Evolutionary conservation across 495 filamentous ascomycete genomes (phyloP).

Genomic region (Cenococcum geophilum): DNA sequence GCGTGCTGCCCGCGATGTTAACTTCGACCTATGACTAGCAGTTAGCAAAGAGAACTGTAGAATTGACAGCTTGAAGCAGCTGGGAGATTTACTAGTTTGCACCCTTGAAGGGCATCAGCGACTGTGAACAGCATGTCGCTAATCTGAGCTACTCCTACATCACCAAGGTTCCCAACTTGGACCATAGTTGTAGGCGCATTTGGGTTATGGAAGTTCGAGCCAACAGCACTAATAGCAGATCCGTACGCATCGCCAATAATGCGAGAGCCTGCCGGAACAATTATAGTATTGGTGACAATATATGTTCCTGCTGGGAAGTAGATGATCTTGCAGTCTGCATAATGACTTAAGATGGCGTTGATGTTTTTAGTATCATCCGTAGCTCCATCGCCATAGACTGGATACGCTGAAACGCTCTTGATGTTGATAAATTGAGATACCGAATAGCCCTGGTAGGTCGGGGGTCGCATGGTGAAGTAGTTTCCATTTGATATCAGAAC

Average conservation of each 20-base stretch:
- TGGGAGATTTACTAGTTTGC: conserved; percentile 48
- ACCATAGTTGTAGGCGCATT: conserved; percentile 2
- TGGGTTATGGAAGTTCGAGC: conserved; percentile 3
- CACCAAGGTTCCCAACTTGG: conserved; percentile 9
- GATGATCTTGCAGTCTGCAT: conserved; percentile 58
- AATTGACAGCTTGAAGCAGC: not conserved
- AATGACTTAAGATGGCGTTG: conserved; percentile 60
- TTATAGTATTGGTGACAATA: conserved; percentile 73
- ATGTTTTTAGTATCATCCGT: conserved; percentile 67
- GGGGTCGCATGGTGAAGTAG: conserved; percentile 61
- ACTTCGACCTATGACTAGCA: conserved; percentile 55
- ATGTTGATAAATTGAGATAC: conserved; percentile 62
- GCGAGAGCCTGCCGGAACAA: conserved; percentile 68
- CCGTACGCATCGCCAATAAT: conserved; percentile 83
- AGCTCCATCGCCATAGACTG: conserved; percentile 60
- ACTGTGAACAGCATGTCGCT: conserved; percentile 48
- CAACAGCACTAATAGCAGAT: conserved; percentile 3
- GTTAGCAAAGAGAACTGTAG: not conserved
- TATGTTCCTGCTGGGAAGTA: conserved; percentile 93
- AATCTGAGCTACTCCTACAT: conserved; percentile 13
- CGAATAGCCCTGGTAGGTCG: conserved; percentile 62
- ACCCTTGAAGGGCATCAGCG: conserved; percentile 47
- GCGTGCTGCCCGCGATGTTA: conserved; percentile 59
- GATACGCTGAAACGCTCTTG: conserved; percentile 59
- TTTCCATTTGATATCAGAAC: conserved; percentile 50